Base-by-base conservation (phyloP, 257 asterid species). In the Petrea volubilis region DNA sequence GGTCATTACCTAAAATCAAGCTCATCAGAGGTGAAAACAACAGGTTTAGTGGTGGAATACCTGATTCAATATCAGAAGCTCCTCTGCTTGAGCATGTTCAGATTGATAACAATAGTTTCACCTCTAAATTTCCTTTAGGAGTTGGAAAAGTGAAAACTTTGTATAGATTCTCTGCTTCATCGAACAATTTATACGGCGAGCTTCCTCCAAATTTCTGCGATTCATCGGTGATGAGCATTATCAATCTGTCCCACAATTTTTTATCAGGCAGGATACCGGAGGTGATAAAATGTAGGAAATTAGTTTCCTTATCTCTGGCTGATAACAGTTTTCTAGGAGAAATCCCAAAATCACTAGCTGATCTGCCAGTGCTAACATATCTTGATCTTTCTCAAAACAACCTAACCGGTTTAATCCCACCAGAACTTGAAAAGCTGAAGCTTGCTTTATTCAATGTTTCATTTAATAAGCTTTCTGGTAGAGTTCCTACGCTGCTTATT, bases 21-120 rank as follows among this genome's bases (percentile, higher is more conserved):
- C 89, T 87, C 63, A 84, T 92, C 50, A 85, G 92, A 86, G 98
- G 82, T 21, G 98, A 89, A 81, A 87, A 90, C 89, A 92, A 92
- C 74, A 51, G 70, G 31, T 92, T 92, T 73, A 82, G 77, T 47
- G 98, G 98, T 50, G 91, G 68, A 66, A 90, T 92, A 68, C 98
- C 92, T 3, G 88, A 90, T 76, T 85, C 89, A 31, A 79, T 89
- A 68, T 87, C 96, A 8, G 73, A 77, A 38, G 95, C 96, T 74
- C 70, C 81, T 78, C 89, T 82, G 65, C 58, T 92, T 25, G 98
- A 92, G 85, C 96, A 92, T 81, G 96, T 92, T 70, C 96, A 89
- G 84, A 89, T 92, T 78, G 96, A 92, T 77, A 86, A 88, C 81
- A 92, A 89, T 63, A 83, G 92, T 76, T 90, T 92, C 64, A 60